These are phyloP conservation scores for Diaporthe sp. DNA, from an alignment of 2,329 filamentous ascomycete genomes.

Conservation along the genomic window DNA sequence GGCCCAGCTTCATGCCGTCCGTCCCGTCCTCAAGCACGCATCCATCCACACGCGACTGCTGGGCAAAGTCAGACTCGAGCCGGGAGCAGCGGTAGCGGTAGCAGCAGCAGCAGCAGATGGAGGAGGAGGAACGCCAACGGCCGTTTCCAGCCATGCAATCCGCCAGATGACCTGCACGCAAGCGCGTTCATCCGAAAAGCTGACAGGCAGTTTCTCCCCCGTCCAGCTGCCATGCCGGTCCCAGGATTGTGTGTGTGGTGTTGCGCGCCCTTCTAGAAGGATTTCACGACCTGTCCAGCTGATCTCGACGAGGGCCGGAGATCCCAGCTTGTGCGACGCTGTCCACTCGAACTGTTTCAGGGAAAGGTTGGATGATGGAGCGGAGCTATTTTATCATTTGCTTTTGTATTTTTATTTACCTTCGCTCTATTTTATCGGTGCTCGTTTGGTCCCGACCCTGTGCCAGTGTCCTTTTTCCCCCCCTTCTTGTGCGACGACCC, in stretches of 20 bases:
- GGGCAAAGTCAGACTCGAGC: constrained; percentile 12
- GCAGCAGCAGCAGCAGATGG: neutral
- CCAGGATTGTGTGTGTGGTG: neutral
- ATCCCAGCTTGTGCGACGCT: constrained; percentile 28
- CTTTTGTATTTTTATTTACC: neutral
- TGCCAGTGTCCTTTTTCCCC: neutral
- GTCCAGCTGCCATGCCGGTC: constrained; percentile 14
- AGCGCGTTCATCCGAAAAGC: constrained; percentile 10
- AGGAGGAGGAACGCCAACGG: constrained; percentile 3
- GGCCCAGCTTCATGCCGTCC: neutral
- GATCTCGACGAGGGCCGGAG: neutral
- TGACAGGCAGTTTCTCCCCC: constrained; percentile 7
- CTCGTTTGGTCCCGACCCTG: neutral
- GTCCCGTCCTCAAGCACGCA: neutral
- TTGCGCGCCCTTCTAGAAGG: constrained; percentile 35
- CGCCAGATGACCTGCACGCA: constrained; percentile 27
- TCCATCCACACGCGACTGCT: neutral
- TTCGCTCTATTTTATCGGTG: neutral
- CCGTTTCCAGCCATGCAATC: constrained; percentile 17
- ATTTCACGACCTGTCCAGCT: constrained; percentile 25
- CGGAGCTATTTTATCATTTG: neutral
- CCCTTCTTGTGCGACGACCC: neutral
- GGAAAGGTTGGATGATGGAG: neutral
- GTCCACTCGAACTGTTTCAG: neutral
- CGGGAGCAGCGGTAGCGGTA: neutral